Evolutionary conservation across 148 eudicot species (phyloP), one percentile per base, ranked within the genome.

Genomic region (Polygonum aviculare): DNA sequence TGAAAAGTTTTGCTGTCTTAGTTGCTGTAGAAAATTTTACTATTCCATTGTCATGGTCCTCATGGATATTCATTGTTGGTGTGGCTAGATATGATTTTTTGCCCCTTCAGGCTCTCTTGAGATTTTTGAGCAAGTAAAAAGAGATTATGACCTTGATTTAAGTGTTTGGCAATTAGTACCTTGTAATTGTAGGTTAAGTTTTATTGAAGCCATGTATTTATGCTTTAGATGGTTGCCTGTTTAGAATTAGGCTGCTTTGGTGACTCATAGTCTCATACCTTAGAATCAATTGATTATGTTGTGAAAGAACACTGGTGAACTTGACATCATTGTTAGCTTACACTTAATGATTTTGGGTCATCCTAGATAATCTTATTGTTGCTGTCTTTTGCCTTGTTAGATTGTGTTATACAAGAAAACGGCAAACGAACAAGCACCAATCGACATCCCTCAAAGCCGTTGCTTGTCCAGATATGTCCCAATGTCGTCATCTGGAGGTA

Each of bases 401-500:
- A n/a, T 67, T 14, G 16, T 67, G 21, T 4, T 36, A 36, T 67
- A 67, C 72, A 44, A 67, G 72, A 67, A 67, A 5, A 35, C 2
- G 72, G 45, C 72, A 16, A 67, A 5, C 9, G 44, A 67, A 38
- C 41, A 67, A 6, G 36, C n/a, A 14, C 19, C 44, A 12, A 31
- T 60, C 36, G 69, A 60, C 36, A 33, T 6, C 44, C 44, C 72
- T 16, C 72, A 67, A 36, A 38, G 19, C 45, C 44, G 7, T 67
- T 36, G 21, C 15, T 35, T 67, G 44, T 36, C 72, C 41, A 38
- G 19, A 67, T 11, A 35, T 65, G 6, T 35, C 18, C 44, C 5
- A 36, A 65, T 65, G 71, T 22, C 35, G 71, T 22, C 35, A 31
- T n/a, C 71, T 14, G 44, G 44, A 67, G 72, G 72, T 67, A 54